Conservation (phyloP, 805 yeast species). For the Sugiyamaella smithiae region DNA sequence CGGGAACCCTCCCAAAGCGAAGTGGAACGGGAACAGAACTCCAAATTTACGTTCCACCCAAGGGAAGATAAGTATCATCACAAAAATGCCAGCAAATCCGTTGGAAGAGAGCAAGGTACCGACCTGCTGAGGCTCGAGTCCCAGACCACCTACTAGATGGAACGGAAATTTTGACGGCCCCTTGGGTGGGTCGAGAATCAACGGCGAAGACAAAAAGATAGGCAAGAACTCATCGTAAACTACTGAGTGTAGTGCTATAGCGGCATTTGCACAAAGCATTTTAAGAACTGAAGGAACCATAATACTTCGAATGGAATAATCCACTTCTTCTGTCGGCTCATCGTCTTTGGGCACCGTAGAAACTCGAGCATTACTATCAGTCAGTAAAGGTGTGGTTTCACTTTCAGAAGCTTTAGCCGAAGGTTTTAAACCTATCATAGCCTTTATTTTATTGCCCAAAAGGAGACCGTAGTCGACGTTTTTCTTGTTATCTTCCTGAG, state of each 20-base stretch:
- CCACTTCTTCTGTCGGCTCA: not conserved
- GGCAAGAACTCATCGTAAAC: slow-evolving; percentile 48
- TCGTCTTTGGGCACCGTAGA: not conserved
- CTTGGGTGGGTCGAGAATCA: slow-evolving; percentile 19
- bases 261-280: slow-evolving; percentile 8
- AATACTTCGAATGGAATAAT: not conserved
- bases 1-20: slow-evolving; percentile 43
- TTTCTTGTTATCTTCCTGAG: slow-evolving; percentile 41
- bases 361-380: not conserved
- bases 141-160: slow-evolving; percentile 47
- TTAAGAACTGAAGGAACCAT: slow-evolving; percentile 4
- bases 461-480: slow-evolving; percentile 46
- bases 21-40: slow-evolving; percentile 44
- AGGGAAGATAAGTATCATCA: slow-evolving; percentile 51
- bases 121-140: slow-evolving; percentile 44
- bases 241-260: slow-evolving; percentile 4
- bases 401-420: not conserved
- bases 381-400: not conserved
- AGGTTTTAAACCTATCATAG: not conserved
- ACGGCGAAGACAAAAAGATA: slow-evolving; percentile 43
- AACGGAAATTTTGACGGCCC: slow-evolving; percentile 40
- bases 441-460: slow-evolving; percentile 39
- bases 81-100: slow-evolving; percentile 50
- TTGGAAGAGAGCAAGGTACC: slow-evolving; percentile 51
- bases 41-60: slow-evolving; percentile 47